Evolutionary conservation across 2,329 filamentous ascomycete species (phyloP), one percentile per base, ranked within the genome.

Genomic region (Metarhizium humberi): DNA sequence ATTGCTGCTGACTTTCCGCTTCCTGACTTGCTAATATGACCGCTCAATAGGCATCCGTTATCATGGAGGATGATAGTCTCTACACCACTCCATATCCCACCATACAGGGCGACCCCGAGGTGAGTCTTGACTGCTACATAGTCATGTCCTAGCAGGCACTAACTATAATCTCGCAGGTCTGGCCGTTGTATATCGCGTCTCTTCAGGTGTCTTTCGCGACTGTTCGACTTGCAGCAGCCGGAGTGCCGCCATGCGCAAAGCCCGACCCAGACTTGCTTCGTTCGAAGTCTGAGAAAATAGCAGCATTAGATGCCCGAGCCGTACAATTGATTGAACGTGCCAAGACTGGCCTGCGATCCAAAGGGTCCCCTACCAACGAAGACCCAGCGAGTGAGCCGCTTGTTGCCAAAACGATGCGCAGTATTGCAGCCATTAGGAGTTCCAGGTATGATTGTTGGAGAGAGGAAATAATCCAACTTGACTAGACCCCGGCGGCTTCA

Each of bases 141-240:
- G 32, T 4, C 20, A 20, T 8, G 2, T 6, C 6, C 25, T 25
- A 51, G 13, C 4, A 30, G 25, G 14, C 14, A 18, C 45, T 48
- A 48, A 48, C 4, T 16, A 29, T 32, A 30, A 13, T 6, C 25
- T 29, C 13, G 6, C 6, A 54, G 52, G 46, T 43, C 7, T 54
- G 52, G 52, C 25, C 52, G 10, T 13, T 54, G n/a, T 54, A 30
- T 25, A 50, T 54, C 30, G 46, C 42, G 29, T 49, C 52, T 3
- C 43, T 54, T 34, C 45, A 46, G 2, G 40, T 54, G n/a, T 51
- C 49, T 20, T 36, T 51, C 11, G 32, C 14, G 32, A 51, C 32
- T 16, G 49, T 51, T 16, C 49, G 38, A 2, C 18, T 51, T 38
- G 49, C 49, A 51, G 49, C 49, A 30, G 18, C 13, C 14, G 30